Evolutionary conservation across 306 rosid species (phyloP), one percentile per base, ranked within the genome.

Genomic region (Bauhinia variegata): DNA sequence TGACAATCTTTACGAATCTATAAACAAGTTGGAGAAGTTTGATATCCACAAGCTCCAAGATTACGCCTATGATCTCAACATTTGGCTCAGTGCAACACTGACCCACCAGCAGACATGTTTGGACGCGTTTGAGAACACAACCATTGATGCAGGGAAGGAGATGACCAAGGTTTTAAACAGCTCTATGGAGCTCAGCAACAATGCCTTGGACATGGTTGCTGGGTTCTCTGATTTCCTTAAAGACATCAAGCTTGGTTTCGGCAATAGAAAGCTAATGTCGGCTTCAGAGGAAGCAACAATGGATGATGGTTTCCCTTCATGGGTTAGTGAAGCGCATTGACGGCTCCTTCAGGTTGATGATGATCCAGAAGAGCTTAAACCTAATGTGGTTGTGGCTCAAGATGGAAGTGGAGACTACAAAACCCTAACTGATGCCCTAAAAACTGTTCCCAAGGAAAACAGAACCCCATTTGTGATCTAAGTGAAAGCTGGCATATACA

Each of bases 361-460:
- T 23, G 43, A 70, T 0, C 8, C 54, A 0, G 51, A 3, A 14
- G 8, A 0, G 1, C 13, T 82, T 28, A 72, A 65, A 42, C 72
- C 92, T 3, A 56, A 92, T 14, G 88, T 70, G 0, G 78, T 80
- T 11, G 96, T 92, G 34, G 88, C 96, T 5, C 64, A 79, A 65
- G 89, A 92, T 4, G 92, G 95, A 0, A 68, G 72, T 41, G 96
- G 93, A 1, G 77, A 87, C 16, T 89, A 80, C 54, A 87, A 37
- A 23, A 80, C 89, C 4, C 30, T 92, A 9, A 75, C 11, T 4
- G 92, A 89, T 5, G 96, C 96, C 2, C 58, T 92, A 14, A 50
- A 55, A 19, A 79, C 72, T 0, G 62, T 92, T 36, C 96, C 96
- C 0, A 65, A 57, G 50, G 46, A 67, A 6, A 79, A 77, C 47